Base-by-base conservation (phyloP, 495 filamentous ascomycete species). In the Aspergillus leporis region DNA sequence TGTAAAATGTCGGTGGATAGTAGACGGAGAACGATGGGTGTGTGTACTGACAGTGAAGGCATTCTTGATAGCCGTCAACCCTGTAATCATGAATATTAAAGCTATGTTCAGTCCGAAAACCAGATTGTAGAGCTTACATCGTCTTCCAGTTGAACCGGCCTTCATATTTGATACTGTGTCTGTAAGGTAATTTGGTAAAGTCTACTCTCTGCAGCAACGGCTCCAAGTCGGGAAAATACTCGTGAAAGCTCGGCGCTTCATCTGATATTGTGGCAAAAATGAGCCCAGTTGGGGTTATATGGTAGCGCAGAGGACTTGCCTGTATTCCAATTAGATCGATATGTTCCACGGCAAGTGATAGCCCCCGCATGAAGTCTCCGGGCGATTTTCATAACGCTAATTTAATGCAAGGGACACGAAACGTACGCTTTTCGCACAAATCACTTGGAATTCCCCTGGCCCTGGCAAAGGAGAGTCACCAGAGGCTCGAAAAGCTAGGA, bases 91-190 rank as follows among this genome's bases (percentile, higher is more conserved):
- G 6, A 32, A 30, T 9, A 30, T 21, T 3, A 23, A 13, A n/a
- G n/a, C n/a, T n/a, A n/a, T n/a, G n/a, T n/a, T n/a, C n/a, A n/a
- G n/a, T n/a, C n/a, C n/a, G n/a, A n/a, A n/a, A n/a, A n/a, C n/a
- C n/a, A 16, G 41, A 7, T 22, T 7, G 22, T n/a, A n/a, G 18
- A 19, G 32, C 53, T 58, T 72, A 82, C 83, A 86, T 86, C 0
- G 83, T 85, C 61, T 86, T 86, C 83, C 83, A 86, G 65, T 86
- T 86, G 68, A 86, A 86, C 0, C 73, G 71, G 0, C 83, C 83
- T 56, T 82, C 76, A 48, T 86, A 86, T 31, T 72, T 73, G 61
- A 85, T 83, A 56, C 81, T 84, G 21, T 78, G 78, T 14, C 81
- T 74, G 58, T 85, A 75, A 7, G 83, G 82, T 4, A 83, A 69